Evolutionary conservation across 2,329 filamentous ascomycete genomes (phyloP), one percentile per base, ranked within the genome.

Genomic region (Dothideomycetes sp.): DNA sequence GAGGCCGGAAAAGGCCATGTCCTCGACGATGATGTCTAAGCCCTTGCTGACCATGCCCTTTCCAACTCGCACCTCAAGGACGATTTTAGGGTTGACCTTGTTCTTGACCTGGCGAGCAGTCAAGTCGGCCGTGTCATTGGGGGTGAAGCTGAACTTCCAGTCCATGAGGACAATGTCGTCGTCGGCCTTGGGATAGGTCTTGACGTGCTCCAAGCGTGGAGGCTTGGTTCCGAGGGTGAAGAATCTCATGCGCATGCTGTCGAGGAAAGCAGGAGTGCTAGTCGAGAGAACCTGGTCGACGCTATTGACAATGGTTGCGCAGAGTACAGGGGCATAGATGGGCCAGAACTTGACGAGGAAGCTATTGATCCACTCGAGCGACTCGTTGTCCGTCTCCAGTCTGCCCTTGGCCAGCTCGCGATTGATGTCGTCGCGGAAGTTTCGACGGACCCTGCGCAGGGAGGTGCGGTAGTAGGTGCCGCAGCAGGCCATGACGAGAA

Each of bases 341-440:
- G 91, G 91, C 91, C 91, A 98, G 66, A 98, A 98, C 60, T 98
- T 98, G 64, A 93, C 79, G 52, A 98, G 60, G 66, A 98, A 98
- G 52, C 86, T 94, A 70, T 98, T 98, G 61, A 98, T 96, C 91
- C 91, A 98, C 61, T 98, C 91, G 36, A 98, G 69, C 41, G 84
- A 91, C 63, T 98, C 91, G 18, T 78, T 79, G 51, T 98, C 91
- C 7, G 79, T 91, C 52, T 96, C 91, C 39, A 98, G 69, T 53
- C 75, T 84, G 61, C 81, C 81, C 62, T 95, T 84, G 10, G 82
- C 80, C 70, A 95, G 73, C 60, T 95, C 88, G 39, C 91, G 81
- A 44, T 81, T 81, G 49, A 98, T 75, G 56, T 98, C 91, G 63
- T 98, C 91, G 44, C 89, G 80, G 61, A 94, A 94, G 61, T 98